Percentiles rank a stretch among this genome's conserved stretches.
phyloP scores from a whole-genome alignment of 495 filamentous ascomycete species.

The Evernia prunastri region DNA sequence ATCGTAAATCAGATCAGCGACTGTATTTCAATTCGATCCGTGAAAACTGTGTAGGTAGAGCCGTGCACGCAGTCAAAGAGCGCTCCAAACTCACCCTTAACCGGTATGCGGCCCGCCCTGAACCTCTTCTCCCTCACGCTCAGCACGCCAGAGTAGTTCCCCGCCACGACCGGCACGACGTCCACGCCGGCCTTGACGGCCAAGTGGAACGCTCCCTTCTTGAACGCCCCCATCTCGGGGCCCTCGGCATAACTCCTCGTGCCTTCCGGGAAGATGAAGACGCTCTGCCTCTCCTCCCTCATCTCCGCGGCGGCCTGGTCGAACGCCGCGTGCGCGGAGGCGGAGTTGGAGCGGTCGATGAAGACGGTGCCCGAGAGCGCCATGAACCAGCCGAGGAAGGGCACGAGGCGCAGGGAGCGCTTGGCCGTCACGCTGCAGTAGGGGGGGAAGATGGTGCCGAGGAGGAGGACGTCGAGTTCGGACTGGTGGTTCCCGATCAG shows the following conservation, averaged over 20 bases:
- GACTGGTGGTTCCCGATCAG: conserved; percentile 93
- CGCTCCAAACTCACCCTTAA: conserved; percentile 58
- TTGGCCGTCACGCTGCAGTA: conserved; percentile 94
- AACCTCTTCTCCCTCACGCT: conserved; percentile 65
- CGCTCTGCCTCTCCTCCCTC: conserved; percentile 65
- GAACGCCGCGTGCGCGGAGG: conserved; percentile 80
- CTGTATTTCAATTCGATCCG: background rate
- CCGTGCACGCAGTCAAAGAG: background rate
- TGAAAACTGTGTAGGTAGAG: background rate
- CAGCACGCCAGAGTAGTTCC: conserved; percentile 81
- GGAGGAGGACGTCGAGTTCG: conserved; percentile 88
- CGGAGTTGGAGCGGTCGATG: conserved; percentile 79
- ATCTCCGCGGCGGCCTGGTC: conserved; percentile 76
- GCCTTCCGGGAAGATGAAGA: conserved; percentile 92
- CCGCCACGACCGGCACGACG: conserved; percentile 55
- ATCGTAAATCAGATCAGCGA: conserved; percentile 17
- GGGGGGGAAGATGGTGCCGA: conserved; percentile 78
- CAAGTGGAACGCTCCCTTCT: conserved; percentile 96
- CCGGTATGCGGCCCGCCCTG: conserved; percentile 64
- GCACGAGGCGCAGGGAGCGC: conserved; percentile 68
- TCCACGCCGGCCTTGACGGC: conserved; percentile 92
- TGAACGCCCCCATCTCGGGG: conserved; percentile 79
- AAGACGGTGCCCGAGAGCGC: conserved; percentile 81
- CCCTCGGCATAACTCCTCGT: conserved; percentile 82
- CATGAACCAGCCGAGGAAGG: conserved; percentile 98